Evolutionary conservation across 2,329 filamentous ascomycete genomes (phyloP).

Genomic region (Calonectria ilicicola): DNA sequence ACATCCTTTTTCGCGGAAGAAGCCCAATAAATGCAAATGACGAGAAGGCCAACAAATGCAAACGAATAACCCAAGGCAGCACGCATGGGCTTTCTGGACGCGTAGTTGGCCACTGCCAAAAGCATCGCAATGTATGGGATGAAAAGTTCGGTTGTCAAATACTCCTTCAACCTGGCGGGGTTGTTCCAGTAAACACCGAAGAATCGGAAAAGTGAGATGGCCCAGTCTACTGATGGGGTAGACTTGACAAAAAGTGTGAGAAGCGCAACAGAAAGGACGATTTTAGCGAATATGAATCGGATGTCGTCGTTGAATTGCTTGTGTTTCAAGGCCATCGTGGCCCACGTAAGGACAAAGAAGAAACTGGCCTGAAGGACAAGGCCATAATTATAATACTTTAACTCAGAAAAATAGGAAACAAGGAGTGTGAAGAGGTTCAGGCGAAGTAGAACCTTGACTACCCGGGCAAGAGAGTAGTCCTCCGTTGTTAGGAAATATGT

Average conservation of each 20-base stretch:
- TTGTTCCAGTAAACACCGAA: slow-evolving; percentile 64
- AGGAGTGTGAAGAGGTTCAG: slow-evolving; percentile 67
- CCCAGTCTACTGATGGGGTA: slow-evolving; percentile 34
- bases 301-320: slow-evolving; percentile 55
- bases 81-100: slow-evolving; percentile 33
- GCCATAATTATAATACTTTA: slow-evolving; percentile 64
- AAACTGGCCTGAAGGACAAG: slow-evolving; percentile 70
- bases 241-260: slow-evolving; percentile 45
- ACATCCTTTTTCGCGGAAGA: background rate
- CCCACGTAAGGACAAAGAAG: slow-evolving; percentile 70
- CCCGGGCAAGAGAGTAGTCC: slow-evolving; percentile 67
- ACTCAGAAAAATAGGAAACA: slow-evolving; percentile 67
- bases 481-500: slow-evolving; percentile 66
- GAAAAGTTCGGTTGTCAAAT: slow-evolving; percentile 64
- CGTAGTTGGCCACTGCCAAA: slow-evolving; percentile 44
- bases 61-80: slow-evolving; percentile 38
- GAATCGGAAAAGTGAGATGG: slow-evolving; percentile 48
- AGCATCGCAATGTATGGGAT: slow-evolving; percentile 71
- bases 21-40: background rate
- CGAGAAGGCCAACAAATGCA: slow-evolving; percentile 47
- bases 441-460: slow-evolving; percentile 64
- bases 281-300: slow-evolving; percentile 59
- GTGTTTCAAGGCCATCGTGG: slow-evolving; percentile 59
- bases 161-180: slow-evolving; percentile 60
- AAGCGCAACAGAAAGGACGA: slow-evolving; percentile 55